phyloP scores from a whole-genome alignment of 768 basidiomycete species.

The Cantharellus cinnabarinus region DNA sequence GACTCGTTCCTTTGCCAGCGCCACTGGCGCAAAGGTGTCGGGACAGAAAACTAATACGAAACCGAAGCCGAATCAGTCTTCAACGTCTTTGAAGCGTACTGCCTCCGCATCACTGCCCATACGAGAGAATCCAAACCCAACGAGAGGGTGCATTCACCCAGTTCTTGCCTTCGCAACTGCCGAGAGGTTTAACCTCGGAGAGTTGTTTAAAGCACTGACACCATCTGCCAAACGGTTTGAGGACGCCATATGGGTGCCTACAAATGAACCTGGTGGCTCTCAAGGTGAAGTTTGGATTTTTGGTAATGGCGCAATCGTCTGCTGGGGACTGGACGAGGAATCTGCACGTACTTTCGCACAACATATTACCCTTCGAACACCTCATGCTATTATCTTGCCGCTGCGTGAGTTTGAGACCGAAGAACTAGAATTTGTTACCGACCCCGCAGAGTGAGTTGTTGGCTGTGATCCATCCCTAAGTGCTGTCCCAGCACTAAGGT shows the following conservation, averaged over 20 bases:
- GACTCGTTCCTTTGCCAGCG: too few relatives aligned
- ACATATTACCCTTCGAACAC: slow-evolving; percentile 30
- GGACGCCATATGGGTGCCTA: slow-evolving; percentile 63
- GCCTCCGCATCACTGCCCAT: slow-evolving; percentile 75
- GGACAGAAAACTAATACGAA: slow-evolving; percentile 16
- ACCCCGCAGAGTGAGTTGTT: slow-evolving; percentile 57
- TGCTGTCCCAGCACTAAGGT: slow-evolving; percentile 2
- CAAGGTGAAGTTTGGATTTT: slow-evolving; percentile 65
- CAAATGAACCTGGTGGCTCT: slow-evolving; percentile 31
- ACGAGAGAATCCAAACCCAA: slow-evolving; percentile 69
- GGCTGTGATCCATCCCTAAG: neutral
- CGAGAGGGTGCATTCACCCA: slow-evolving; percentile 55
- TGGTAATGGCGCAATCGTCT: slow-evolving; percentile 71
- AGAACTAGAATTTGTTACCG: slow-evolving; percentile 81
- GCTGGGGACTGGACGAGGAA: slow-evolving; percentile 67
- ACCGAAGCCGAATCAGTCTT: slow-evolving; percentile 52
- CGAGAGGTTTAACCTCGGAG: slow-evolving; percentile 54
- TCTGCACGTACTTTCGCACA: slow-evolving; percentile 49
- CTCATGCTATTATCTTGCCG: slow-evolving; percentile 39
- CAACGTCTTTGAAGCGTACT: slow-evolving; percentile 59
- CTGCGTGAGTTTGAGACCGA: slow-evolving; percentile 61
- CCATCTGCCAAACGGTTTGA: slow-evolving; percentile 34
- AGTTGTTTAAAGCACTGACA: slow-evolving; percentile 35
- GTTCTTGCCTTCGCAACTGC: slow-evolving; percentile 76
- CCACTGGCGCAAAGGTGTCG: too few relatives aligned